Evolutionary conservation across 179 eudicot genomes (phyloP), one percentile per base, ranked within the genome.

Genomic region (Pouteria campechiana): DNA sequence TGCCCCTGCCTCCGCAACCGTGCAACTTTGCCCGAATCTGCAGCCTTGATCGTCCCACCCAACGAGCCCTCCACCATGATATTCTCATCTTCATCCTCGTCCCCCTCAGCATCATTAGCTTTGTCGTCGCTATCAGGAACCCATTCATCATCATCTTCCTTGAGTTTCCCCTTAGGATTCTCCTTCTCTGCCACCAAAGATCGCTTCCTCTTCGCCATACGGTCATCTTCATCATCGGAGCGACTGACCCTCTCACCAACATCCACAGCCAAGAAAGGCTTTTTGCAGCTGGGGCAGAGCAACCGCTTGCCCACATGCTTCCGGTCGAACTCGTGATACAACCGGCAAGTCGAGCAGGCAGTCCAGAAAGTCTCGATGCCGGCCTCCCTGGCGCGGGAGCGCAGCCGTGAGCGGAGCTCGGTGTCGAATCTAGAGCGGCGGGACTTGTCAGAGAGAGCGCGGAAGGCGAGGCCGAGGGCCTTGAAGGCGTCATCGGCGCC

Each of bases 401-500:
- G 76, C 61, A 79, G 34, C 2, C 64, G 57, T 8, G 73, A 31
- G 37, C 89, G 46, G 48, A 79, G 60, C 64, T 56, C 65, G 50
- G 39, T 40, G 24, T 83, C 89, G 31, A 66, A 80, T 58, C 58
- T 74, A 38, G 54, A 67, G 37, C 85, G 40, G 63, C 62, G 45
- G 25, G 25, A 46, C 60, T 57, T 69, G 50, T 83, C 89, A 1
- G 73, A 63, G 12, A 79, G 35, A 5, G 74, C 78, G 7, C 66
- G 50, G 50, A 69, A 61, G 41, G 77, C 84, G 29, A 74, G 82
- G 3, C 60, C 69, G 0, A 80, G 73, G 7, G 60, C 32, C 81
- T 74, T 83, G 38, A 83, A 73, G n/a, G 94, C 94, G 32, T 73
- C 94, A 1, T 50, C 71, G 2, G 73, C 70, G 6, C 69, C 84